Evolutionary conservation across 2,329 filamentous ascomycete genomes (phyloP).

Genomic region (Trichoderma atroviride): DNA sequence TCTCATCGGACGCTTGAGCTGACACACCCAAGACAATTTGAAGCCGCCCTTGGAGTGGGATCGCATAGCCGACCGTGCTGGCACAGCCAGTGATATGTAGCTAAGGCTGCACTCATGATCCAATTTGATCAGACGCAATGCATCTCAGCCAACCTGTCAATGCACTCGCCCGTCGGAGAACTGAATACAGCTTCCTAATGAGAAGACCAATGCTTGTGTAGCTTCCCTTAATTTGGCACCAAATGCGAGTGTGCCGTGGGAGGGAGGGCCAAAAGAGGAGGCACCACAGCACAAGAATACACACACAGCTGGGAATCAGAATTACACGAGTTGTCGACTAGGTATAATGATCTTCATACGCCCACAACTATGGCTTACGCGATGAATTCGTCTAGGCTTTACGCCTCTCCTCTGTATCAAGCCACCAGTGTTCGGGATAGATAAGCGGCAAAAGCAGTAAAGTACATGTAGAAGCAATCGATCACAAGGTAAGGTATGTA

Average conservation of each 20-base stretch:
- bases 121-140: slow-evolving; percentile 1
- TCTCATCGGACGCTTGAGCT: slow-evolving; percentile 8
- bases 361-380: neutral
- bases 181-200: slow-evolving; percentile 6
- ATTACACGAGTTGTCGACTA: too few species aligned
- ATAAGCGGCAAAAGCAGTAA: neutral
- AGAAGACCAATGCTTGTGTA: slow-evolving; percentile 7
- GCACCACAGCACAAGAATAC: neutral
- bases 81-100: neutral
- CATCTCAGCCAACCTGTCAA: neutral
- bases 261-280: neutral
- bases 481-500: neutral
- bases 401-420: neutral
- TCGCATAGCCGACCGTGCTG: neutral
- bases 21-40: neutral
- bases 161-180: neutral
- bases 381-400: neutral
- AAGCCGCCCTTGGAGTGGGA: neutral
- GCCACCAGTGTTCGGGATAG: neutral
- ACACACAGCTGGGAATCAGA: neutral
- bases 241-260: slow-evolving; percentile 13
- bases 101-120: slow-evolving; percentile 1
- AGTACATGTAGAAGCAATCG: neutral
- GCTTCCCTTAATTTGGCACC: slow-evolving; percentile 18
- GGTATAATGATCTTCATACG: too few species aligned